Conservation (phyloP, 2,329 filamentous ascomycete species). For the Colletotrichum gigasporum region DNA sequence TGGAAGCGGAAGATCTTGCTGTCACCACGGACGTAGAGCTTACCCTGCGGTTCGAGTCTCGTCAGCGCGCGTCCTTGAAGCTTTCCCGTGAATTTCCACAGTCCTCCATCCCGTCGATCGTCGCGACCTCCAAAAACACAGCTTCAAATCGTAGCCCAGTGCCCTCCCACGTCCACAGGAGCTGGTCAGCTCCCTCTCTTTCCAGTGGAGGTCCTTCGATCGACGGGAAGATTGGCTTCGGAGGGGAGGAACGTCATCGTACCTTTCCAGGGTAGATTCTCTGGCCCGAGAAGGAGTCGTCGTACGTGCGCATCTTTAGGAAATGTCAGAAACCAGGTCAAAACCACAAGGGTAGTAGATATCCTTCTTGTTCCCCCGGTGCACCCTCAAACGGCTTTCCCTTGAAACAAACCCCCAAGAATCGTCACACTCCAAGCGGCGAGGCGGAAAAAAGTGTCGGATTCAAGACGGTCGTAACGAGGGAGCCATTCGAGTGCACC, state of each 20-base stretch:
- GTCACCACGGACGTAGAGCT: constrained; percentile 99
- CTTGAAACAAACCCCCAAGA: not conserved
- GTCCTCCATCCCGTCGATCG: constrained; percentile 8
- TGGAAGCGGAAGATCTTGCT: constrained; percentile 99
- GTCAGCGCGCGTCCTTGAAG: constrained; percentile 37
- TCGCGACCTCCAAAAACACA: too few relatives aligned
- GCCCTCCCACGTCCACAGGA: not conserved
- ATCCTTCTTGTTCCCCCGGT: not conserved
- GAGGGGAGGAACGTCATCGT: constrained; percentile 44
- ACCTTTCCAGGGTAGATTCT: constrained; percentile 76
- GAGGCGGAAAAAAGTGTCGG: not conserved
- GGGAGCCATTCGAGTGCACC: too few relatives aligned
- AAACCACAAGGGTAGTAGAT: too few relatives aligned
- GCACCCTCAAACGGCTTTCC: not conserved
- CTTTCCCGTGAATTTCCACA: constrained; percentile 9
- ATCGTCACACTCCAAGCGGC: not conserved
- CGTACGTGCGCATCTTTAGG: constrained; percentile 72
- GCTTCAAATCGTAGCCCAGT: not conserved
- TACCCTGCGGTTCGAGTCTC: constrained; percentile 73
- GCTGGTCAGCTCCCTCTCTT: not conserved
- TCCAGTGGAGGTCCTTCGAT: constrained; percentile 1
- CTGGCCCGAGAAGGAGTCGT: constrained; percentile 72
- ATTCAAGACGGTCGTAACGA: not conserved
- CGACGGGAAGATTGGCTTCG: constrained; percentile 3
- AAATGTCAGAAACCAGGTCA: constrained; percentile 4